Conservation (phyloP, 371 early-diverging fungal species). For the Fennellomyces sp. region DNA sequence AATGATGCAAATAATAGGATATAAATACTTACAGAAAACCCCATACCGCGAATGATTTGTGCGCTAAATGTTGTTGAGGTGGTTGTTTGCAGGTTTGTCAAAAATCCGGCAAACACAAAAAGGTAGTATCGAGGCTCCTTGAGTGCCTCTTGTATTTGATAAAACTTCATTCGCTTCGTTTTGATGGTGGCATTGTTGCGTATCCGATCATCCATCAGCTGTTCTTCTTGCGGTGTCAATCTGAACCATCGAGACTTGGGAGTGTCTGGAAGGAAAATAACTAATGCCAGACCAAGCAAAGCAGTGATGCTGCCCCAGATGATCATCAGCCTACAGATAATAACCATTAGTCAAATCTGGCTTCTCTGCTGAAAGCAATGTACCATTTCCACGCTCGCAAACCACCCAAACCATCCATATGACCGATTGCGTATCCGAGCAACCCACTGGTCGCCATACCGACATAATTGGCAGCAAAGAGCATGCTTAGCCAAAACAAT, state of each 20-base stretch:
- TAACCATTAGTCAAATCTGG: background rate
- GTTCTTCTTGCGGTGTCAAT: constrained; percentile 29
- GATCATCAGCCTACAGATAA: constrained; percentile 6
- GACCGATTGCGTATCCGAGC: constrained; percentile 51
- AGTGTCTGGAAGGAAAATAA: constrained; percentile 38
- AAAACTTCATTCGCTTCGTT: constrained; percentile 18
- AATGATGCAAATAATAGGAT: background rate
- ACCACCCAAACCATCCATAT: constrained; percentile 33
- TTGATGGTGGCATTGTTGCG: constrained; percentile 24
- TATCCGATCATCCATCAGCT: constrained; percentile 32
- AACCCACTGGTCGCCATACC: constrained; percentile 56
- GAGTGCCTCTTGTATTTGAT: constrained; percentile 33
- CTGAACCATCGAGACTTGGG: constrained; percentile 26
- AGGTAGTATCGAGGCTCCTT: constrained; percentile 31
- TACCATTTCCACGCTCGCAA: constrained; percentile 19
- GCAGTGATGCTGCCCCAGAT: constrained; percentile 27
- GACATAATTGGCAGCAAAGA: constrained; percentile 14
- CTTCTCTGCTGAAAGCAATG: background rate
- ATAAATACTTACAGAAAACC: constrained; percentile 27
- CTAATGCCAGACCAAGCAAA: constrained; percentile 24
- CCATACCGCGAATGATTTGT: constrained; percentile 29
- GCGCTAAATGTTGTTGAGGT: constrained; percentile 31
- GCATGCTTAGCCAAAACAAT: constrained; percentile 14
- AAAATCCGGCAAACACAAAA: constrained; percentile 21
- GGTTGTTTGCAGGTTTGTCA: constrained; percentile 27